Percentiles rank a stretch among this genome's conserved stretches.
Conservation (phyloP, 768 basidiomycete genomes). For the Krasilnikovozyma curviuscula region DNA sequence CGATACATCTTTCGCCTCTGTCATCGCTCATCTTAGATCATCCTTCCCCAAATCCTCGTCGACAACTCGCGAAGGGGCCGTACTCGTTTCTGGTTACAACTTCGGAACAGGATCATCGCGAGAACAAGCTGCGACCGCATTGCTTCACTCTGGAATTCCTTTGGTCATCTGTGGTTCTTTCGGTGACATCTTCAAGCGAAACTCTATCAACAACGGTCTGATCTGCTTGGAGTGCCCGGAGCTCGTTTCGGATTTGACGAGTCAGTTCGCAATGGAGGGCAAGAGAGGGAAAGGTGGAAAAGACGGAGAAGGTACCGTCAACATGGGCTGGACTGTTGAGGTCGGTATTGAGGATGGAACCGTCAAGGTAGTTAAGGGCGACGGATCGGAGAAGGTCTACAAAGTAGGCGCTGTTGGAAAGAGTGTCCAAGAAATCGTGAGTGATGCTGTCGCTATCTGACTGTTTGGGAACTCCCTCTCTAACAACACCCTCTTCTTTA, state of each 20-base stretch:
- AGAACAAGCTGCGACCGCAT: slow-evolving; percentile 94
- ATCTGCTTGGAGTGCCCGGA: slow-evolving; percentile 86
- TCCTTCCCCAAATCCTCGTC: slow-evolving; percentile 15
- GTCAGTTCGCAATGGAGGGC: slow-evolving; percentile 49
- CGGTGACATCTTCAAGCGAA: slow-evolving; percentile 97
- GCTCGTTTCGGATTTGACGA: slow-evolving; percentile 66
- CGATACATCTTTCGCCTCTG: slow-evolving; percentile 62
- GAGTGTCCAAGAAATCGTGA: slow-evolving; percentile 73
- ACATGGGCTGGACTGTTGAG: slow-evolving; percentile 43
- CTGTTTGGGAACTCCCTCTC: not conserved
- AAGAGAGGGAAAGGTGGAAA: slow-evolving; percentile 57
- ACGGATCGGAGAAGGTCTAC: slow-evolving; percentile 36
- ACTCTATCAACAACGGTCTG: slow-evolving; percentile 94
- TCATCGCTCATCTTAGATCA: slow-evolving; percentile 34
- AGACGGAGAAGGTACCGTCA: slow-evolving; percentile 66
- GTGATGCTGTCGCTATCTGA: not conserved
- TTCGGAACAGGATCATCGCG: slow-evolving; percentile 97
- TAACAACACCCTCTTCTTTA: not conserved
- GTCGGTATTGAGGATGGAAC: slow-evolving; percentile 53
- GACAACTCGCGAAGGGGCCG: slow-evolving; percentile 38
- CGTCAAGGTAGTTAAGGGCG: slow-evolving; percentile 37
- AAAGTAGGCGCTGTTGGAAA: slow-evolving; percentile 57
- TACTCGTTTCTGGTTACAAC: slow-evolving; percentile 87
- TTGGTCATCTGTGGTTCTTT: slow-evolving; percentile 94
- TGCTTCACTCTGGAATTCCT: slow-evolving; percentile 80